A percentile compares a stretch with the other conserved stretches of the same genome.
Evolutionary conservation across 2,329 filamentous ascomycete genomes (phyloP).

Genomic region (Trichoderma polysporum): DNA sequence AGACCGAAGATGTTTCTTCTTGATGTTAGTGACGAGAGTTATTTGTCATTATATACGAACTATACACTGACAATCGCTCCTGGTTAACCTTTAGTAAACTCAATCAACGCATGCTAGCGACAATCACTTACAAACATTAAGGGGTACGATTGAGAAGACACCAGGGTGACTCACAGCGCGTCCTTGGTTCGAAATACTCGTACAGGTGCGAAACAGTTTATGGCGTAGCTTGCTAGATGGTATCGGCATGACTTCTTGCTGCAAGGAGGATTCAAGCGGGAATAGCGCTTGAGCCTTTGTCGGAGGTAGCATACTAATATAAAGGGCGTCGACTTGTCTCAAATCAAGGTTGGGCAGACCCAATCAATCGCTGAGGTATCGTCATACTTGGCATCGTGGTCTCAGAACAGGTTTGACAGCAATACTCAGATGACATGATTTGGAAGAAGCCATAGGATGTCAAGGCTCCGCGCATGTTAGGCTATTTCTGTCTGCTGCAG

Average conservation of each 20-base stretch:
- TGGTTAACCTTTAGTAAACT: too few species aligned
- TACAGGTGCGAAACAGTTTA: too few species aligned
- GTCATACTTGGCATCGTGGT: not conserved
- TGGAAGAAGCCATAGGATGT: not conserved
- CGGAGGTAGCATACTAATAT: not conserved
- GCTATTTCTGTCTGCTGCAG: not conserved
- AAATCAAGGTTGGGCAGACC: not conserved
- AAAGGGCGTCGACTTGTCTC: not conserved
- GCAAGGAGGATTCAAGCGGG: not conserved
- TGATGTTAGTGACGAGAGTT: not conserved
- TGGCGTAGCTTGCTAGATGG: not conserved
- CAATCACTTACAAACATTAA: not conserved
- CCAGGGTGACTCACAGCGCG: too few species aligned
- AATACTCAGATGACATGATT: not conserved
- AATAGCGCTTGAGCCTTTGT: not conserved
- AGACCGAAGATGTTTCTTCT: conserved; percentile 2
- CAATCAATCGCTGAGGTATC: not conserved
- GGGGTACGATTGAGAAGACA: not conserved
- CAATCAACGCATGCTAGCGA: not conserved
- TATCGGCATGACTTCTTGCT: not conserved
- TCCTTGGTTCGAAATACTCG: not conserved
- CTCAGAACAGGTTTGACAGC: not conserved
- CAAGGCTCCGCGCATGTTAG: not conserved
- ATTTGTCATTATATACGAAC: not conserved
- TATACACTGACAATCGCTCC: too few species aligned